Evolutionary conservation across 139 green algal species (phyloP), one percentile per base, ranked within the genome.

Genomic region (Tetratostichococcus sp.): DNA sequence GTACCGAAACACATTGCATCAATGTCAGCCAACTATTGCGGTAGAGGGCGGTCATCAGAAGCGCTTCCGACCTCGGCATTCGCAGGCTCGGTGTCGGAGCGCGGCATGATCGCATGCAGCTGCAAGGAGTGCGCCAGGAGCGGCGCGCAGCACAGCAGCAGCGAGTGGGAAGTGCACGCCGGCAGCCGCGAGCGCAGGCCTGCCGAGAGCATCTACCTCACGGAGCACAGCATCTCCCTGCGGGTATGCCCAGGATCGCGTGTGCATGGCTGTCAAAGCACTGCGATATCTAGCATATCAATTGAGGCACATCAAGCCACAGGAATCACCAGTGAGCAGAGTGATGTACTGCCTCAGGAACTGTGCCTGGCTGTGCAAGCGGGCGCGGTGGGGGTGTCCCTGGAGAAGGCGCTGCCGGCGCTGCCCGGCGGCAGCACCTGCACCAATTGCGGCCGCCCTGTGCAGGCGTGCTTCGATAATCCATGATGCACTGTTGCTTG

Each of bases 101-200:
- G 65, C 26, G 86, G 84, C 8, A 28, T 69, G 59, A 85, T 91
- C 33, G 33, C 26, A 17, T 89, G 85, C 70, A 42, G 33, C 34
- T 89, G 82, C 73, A 67, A 42, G 17, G 28, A 32, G 50, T 86
- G 84, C 79, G 34, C 28, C 58, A 67, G 30, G 23, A 69, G 31
- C 66, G 22, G 67, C n/a, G 28, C n/a, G 42, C 28, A 67, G 74
- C 34, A 80, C 28, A 78, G 62, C n/a, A 43, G 67, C 34, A 79
- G 67, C 65, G 76, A 86, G 73, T 89, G 86, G 71, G 82, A 89
- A 66, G 80, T 85, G 74, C 79, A 89, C 75, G 77, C 65, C 17
- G 80, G 79, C 62, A 79, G 66, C 76, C 68, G 77, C 42, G 79
- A 87, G 43, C 74, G 83, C 23, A 72, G 79, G 0, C 81, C 84